Base-by-base conservation (phyloP, 2,329 filamentous ascomycete species). In the Teratosphaeria nubilosa region DNA sequence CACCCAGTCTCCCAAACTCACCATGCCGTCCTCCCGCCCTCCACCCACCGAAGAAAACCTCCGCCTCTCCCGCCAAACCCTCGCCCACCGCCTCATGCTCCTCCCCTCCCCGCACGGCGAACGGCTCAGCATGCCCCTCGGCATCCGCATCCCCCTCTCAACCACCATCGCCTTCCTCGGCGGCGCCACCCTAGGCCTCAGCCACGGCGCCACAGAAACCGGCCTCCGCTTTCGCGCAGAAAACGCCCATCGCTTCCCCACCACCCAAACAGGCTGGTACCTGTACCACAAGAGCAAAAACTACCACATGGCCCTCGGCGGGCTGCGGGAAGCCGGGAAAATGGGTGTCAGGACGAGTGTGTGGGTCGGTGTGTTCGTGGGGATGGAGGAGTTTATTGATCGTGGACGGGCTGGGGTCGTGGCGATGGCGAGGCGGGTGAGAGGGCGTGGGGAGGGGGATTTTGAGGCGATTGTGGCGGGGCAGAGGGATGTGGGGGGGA, bases 201-300 rank as follows among this genome's bases (percentile, higher is more conserved):
- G 64, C 16, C 69, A 73, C 55, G 72, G 72, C 56, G 64, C 61
- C 20, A 61, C 63, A 56, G 66, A 68, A 31, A 56, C 66, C 51
- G 86, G 88, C 55, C 80, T 95, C 59, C 87, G 88, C 45, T 99
- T 96, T 77, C 87, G 92, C 57, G 94, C 94, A 60, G 94, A 99
- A 75, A 95, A 99, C 70, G 91, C 94, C 0, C 94, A 99, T 78
- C 88, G 92, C 64, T 84, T 96, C 62, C 94, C 94, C 22, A 85
- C 83, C 3, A 45, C 22, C 2, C 86, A 89, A 27, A 84, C 86
- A 1, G 92, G 91, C 20, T 99, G 94, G 94, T 99, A 92, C 71
- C 82, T 97, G n/a, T 99, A 99, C 74, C 92, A 97, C 78, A 96
- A 96, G 76, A 90, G 85, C 71, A 97, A 97, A 75, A 97, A 96